Evolutionary conservation across 495 filamentous ascomycete species (phyloP).

Genomic region (Amorphotheca resinae): DNA sequence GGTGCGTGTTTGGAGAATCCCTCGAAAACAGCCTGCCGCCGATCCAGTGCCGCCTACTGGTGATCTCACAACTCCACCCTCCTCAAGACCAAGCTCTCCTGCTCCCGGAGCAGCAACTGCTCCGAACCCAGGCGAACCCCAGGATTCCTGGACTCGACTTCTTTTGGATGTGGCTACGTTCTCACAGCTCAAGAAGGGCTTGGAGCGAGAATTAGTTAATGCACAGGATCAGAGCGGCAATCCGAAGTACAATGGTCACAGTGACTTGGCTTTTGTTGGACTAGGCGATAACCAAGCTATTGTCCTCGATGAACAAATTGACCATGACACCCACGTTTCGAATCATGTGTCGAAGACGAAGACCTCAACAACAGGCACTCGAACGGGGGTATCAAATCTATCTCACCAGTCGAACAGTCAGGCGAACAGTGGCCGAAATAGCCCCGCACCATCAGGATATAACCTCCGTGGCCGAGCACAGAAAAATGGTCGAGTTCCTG

Average conservation of each 20-base stretch:
- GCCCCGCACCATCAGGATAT: slow-evolving; percentile 41
- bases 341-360: slow-evolving; percentile 29
- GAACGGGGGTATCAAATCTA: slow-evolving; percentile 1
- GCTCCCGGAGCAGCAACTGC: slow-evolving; percentile 11
- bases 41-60: slow-evolving; percentile 16
- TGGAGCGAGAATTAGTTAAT: slow-evolving; percentile 57
- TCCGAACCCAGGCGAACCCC: slow-evolving; percentile 4
- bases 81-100: slow-evolving; percentile 19
- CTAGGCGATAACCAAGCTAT: slow-evolving; percentile 56
- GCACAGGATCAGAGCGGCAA: slow-evolving; percentile 62
- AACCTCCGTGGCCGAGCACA: slow-evolving; percentile 57
- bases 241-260: slow-evolving; percentile 61
- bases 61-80: slow-evolving; percentile 15
- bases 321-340: slow-evolving; percentile 51
- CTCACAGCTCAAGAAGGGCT: slow-evolving; percentile 47
- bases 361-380: slow-evolving; percentile 1
- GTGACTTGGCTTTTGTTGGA: slow-evolving; percentile 48
- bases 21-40: slow-evolving; percentile 33
- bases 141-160: slow-evolving; percentile 49
- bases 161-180: slow-evolving; percentile 65
- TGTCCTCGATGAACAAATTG: slow-evolving; percentile 66
- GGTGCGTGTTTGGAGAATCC: slow-evolving; percentile 33
- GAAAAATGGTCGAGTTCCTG: slow-evolving; percentile 49
- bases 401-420: slow-evolving; percentile 9
- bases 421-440: slow-evolving; percentile 45